Conservation (phyloP, 2,329 filamentous ascomycete species). For the Colletotrichum horii region DNA sequence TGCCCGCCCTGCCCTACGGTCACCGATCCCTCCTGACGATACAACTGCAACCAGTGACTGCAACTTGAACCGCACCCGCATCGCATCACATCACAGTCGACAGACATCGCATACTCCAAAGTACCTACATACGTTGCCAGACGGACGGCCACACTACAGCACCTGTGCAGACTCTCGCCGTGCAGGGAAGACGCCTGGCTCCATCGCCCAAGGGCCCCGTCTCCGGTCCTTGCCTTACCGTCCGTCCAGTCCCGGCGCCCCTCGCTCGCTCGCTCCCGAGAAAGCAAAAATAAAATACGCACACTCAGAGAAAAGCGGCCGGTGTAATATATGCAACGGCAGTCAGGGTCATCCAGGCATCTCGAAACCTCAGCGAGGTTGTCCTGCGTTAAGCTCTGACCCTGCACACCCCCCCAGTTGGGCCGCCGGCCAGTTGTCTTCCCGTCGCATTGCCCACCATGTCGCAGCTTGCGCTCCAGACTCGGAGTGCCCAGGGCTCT, state of each 20-base stretch:
- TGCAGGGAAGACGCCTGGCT: background rate
- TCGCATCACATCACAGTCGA: background rate
- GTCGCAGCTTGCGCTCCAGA: constrained; percentile 56
- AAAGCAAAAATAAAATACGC: background rate
- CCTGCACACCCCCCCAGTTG: constrained; percentile 30
- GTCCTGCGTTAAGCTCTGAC: constrained; percentile 37
- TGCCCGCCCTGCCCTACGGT: background rate
- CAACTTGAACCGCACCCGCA: background rate
- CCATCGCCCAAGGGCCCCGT: background rate
- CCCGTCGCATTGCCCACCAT: constrained; percentile 51
- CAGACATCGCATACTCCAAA: background rate
- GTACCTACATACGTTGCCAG: background rate
- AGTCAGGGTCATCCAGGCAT: constrained; percentile 49
- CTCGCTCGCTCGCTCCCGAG: constrained; percentile 12
- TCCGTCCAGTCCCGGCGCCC: background rate
- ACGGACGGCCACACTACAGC: background rate
- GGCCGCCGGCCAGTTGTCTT: constrained; percentile 25
- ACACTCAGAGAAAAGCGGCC: background rate
- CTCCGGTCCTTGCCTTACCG: background rate
- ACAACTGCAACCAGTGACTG: background rate
- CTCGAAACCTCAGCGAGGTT: constrained; percentile 37
- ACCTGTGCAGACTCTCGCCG: background rate
- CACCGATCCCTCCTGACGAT: background rate
- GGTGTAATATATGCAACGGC: constrained; percentile 47
- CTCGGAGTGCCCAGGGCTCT: constrained; percentile 43